Base-by-base conservation (phyloP, 306 rosid species). In the Trichosanthes truncata region DNA sequence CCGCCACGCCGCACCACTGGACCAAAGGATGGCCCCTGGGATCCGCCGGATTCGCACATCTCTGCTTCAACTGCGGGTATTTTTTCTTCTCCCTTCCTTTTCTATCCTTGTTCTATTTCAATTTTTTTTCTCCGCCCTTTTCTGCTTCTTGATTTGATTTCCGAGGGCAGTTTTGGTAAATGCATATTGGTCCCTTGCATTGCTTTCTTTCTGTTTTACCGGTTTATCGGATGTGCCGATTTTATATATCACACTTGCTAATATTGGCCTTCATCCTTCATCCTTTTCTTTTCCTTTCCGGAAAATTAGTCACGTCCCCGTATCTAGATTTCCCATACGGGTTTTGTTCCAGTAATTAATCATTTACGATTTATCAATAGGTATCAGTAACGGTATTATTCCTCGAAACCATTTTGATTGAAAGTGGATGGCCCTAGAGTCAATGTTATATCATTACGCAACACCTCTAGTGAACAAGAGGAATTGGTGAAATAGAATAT, bases 41-140 rank as follows among this genome's bases (percentile, higher is more conserved):
- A 93, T 89, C 96, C 79, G 97, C 94, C 84, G 96, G 96, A 88
- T 95, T 89, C 40, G 94, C 97, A n/a, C 87, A 89, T 85, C 91
- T 93, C 48, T 95, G 99, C 85, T 81, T 21, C 82, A 83, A 81
- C 74, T 95, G 99, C 93, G 99, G 99, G 99, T 95, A 93, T 75
- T 48, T 35, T 35, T 36, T 52, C 80, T 29, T 78, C 60, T 38
- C 26, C 38, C 4, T 43, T 36, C 43, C 5, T 2, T 14, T 33
- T n/a, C 15, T 78, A 12, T 60, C 17, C 51, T 74, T 17, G 63
- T 31, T 74, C 10, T 79, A 79, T 85, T 84, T 55, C 21, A 48
- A 77, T 77, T 73, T 62, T 67, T 84, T 84, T 14, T 3, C 23
- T 45, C 29, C 61, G 35, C 33, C 3, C 5, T n/a, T 14, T 63